Percentiles rank a stretch among this genome's conserved stretches.
phyloP scores from a whole-genome alignment of 306 rosid genomes.

The Vigna hirtella region DNA sequence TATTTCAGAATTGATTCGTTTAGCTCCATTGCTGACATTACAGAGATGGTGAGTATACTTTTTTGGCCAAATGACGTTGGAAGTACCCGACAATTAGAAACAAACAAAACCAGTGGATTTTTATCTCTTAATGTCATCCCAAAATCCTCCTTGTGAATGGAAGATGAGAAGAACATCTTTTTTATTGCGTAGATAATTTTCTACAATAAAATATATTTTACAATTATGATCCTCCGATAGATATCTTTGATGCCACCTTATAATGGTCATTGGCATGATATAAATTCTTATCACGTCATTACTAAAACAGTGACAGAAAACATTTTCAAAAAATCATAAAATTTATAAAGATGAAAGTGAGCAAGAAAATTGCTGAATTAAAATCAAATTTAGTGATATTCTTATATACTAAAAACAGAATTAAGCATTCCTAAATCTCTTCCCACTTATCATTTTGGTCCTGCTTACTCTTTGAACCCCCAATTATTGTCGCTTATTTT shows the following conservation, averaged over 20 bases:
- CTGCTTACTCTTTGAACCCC: background rate
- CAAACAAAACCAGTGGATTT: slow-evolving; percentile 15
- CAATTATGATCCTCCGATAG: background rate
- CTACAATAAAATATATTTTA: background rate
- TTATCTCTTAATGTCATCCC: slow-evolving; percentile 23
- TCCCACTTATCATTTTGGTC: background rate
- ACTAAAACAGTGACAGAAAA: background rate
- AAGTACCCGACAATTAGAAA: slow-evolving; percentile 24
- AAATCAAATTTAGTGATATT: background rate
- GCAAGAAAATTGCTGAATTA: background rate
- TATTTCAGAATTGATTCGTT: slow-evolving; percentile 77
- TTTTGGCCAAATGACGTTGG: background rate
- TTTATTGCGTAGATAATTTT: background rate
- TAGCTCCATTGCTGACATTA: slow-evolving; percentile 70
- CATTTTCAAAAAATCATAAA: background rate
- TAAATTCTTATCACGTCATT: background rate
- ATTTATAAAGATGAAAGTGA: background rate
- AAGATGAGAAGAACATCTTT: background rate
- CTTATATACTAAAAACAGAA: background rate
- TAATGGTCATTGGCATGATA: background rate
- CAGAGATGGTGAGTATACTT: slow-evolving; percentile 67
- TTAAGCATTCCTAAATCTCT: background rate
- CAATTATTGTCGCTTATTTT: background rate
- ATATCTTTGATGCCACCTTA: background rate
- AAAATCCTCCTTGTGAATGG: background rate